Base-by-base conservation (phyloP, 768 basidiomycete species). In the Mycena rebaudengoi region DNA sequence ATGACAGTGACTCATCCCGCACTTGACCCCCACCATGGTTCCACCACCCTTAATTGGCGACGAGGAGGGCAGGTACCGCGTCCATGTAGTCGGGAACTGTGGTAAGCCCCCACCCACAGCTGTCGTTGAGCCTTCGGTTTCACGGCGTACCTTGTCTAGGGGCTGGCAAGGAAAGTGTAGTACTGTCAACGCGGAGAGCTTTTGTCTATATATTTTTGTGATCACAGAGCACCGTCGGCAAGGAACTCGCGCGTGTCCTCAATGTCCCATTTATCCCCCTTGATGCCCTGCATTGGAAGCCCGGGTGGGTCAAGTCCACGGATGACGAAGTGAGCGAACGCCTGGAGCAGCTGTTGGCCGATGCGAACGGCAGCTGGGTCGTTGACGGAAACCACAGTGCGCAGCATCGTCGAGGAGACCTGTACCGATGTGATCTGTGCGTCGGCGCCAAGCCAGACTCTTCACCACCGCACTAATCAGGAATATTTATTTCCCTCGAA, bases 351-450 rank as follows among this genome's bases (percentile, higher is more conserved):
- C 69, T 69, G 10, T 61, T 85, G 23, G 74, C 69, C 11, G 59
- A 72, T 33, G 60, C 50, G 40, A 71, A 73, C 20, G 62, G 72
- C 16, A 85, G 84, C 1, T 88, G 87, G 87, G 76, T 88, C 12
- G 72, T 84, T 1, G 87, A 89, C 39, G 88, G 88, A 3, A 73
- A 80, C 54, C 88, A 82, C 65, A 32, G 26, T 78, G 16, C 80
- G 77, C 1, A 65, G 61, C 5, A 62, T 85, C 3, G 71, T 84
- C 2, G 65, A 71, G 0, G 74, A 81, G 1, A 70, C 73, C 23
- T 74, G 80, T 7, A 87, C 86, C 4, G 86, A 88, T 70, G 69
- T 86, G 12, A 80, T 88, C n/a, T 88, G 87, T 88, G 64, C 7
- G 40, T 26, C 46, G 83, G n/a, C 75, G 25, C 32, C 20, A 29